Evolutionary conservation across 1,284 basidiomycete genomes (phyloP), one percentile per base, ranked within the genome.

Genomic region (Binderoboletus segoi): DNA sequence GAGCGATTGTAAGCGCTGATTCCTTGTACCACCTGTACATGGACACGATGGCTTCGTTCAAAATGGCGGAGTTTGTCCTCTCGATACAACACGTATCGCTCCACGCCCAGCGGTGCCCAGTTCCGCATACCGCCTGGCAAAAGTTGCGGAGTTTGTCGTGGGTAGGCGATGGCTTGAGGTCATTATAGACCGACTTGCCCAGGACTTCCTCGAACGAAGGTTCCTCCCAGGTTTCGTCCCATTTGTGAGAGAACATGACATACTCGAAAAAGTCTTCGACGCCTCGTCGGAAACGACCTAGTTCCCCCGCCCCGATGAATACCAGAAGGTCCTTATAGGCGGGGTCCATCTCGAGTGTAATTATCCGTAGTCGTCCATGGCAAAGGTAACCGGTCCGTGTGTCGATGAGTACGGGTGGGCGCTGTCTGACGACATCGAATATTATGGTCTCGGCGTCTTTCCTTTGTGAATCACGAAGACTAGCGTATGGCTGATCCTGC

Each of bases 201-300:
- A 11, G 21, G 5, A 63, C 8, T 15, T 63, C 58, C 4, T 53
- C 58, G 15, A 63, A 60, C 20, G 10, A 28, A 2, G 57, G 61
- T 23, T 63, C 63, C 4, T 45, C 5, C 47, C n/a, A 33, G 16
- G 32, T 40, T 18, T 28, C 43, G 12, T 63, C 42, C 64, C 62
- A 63, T 33, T 41, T 63, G 20, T 66, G 61, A 10, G 64, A 63
- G 32, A 63, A 57, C 64, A 54, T 63, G 40, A 53, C 64, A n/a
- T 61, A 66, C 16, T 53, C 38, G 23, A 61, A 63, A 53, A 48
- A 64, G 6, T 8, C 8, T 21, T 57, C 52, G 18, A 66, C 58
- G 6, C 30, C 45, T 2, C 1, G 28, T 48, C 28, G 18, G 47
- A 44, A 49, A 28, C 7, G 20, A 46, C 47, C 28, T 7, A 12